Percentiles rank a stretch among this genome's conserved stretches.
These are phyloP conservation scores for Triticum timopheevii DNA, from an alignment of 176 grass and related monocot genomes.

Conservation along the genomic window DNA sequence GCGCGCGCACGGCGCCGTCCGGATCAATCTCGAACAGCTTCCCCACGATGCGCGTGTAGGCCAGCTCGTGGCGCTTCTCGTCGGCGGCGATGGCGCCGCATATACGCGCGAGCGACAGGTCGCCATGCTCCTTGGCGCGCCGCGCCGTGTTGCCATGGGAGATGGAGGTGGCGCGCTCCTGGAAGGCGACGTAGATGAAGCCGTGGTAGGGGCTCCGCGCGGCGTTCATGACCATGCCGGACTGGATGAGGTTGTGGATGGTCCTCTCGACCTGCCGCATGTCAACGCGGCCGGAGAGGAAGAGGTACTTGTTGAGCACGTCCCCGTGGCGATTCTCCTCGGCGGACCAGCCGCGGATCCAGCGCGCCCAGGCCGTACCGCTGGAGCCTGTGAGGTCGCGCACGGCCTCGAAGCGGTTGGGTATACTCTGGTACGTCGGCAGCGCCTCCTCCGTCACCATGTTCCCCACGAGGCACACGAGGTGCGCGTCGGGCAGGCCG, in stretches of 20 bases:
- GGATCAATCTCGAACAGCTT: background rate
- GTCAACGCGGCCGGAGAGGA: no score
- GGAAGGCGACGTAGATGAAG: background rate
- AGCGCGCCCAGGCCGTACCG: no score
- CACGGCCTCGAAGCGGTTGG: constrained; percentile 56
- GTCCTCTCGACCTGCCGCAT: constrained; percentile 43
- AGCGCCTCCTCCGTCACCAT: no score
- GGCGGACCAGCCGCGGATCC: no score
- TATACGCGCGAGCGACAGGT: no score
- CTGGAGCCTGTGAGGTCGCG: constrained; percentile 55
- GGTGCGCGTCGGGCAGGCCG: constrained; percentile 68
- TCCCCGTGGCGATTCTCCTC: no score
- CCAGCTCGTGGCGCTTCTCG: background rate
- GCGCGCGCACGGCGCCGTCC: background rate
- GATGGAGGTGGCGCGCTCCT: background rate
- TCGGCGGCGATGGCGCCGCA: no score
- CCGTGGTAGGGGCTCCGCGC: constrained; percentile 29
- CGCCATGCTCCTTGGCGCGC: no score
- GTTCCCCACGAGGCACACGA: constrained; percentile 59
- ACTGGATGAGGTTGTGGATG: constrained; percentile 58
- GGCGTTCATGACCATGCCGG: constrained; percentile 48
- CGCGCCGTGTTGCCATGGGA: background rate
- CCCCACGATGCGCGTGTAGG: background rate
- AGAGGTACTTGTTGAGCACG: no score
- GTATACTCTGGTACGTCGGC: background rate